Percentiles rank a stretch among this genome's conserved stretches.
Conservation (phyloP, 1,139 yeast species). For the Blastobotrys buckinghamii region DNA sequence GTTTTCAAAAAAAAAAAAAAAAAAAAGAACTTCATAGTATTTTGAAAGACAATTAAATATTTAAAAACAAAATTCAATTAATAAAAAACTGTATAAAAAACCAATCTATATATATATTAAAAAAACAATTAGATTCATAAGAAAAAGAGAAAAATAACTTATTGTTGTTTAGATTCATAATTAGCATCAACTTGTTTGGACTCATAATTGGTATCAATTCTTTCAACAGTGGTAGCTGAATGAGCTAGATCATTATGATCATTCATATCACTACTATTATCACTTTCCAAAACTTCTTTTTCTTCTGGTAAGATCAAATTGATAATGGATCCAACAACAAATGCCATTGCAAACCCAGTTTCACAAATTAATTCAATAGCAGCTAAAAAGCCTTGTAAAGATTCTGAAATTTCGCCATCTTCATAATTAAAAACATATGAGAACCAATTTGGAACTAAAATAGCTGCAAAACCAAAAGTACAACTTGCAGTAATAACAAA, state of each 20-base stretch:
- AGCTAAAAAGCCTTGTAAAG: slow-evolving; percentile 61
- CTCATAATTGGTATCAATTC: not conserved
- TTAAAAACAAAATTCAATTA: not conserved
- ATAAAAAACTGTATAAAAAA: not conserved
- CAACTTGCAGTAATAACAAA: slow-evolving; percentile 73
- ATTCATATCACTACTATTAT: not conserved
- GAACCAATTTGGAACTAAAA: slow-evolving; percentile 75
- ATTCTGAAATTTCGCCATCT: slow-evolving; percentile 27
- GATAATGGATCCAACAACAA: slow-evolving; percentile 65
- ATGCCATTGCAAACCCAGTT: slow-evolving; percentile 82
- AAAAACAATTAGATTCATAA: not conserved
- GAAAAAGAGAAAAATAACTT: not conserved
- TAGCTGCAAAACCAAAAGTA: slow-evolving; percentile 74
- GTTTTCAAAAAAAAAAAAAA: too few species aligned
- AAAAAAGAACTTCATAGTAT: too few species aligned
- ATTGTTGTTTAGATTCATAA: not conserved
- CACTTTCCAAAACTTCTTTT: slow-evolving; percentile 33
- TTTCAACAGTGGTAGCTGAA: too few species aligned
- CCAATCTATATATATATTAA: not conserved
- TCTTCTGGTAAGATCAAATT: slow-evolving; percentile 67
- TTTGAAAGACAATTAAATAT: too few species aligned
- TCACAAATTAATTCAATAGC: slow-evolving; percentile 82
- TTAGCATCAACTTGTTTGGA: not conserved
- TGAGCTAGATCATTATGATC: too few species aligned
- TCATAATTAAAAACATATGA: slow-evolving; percentile 63